phyloP scores from a whole-genome alignment of 352 stramenopile species.

The Phytophthora brassicae region DNA sequence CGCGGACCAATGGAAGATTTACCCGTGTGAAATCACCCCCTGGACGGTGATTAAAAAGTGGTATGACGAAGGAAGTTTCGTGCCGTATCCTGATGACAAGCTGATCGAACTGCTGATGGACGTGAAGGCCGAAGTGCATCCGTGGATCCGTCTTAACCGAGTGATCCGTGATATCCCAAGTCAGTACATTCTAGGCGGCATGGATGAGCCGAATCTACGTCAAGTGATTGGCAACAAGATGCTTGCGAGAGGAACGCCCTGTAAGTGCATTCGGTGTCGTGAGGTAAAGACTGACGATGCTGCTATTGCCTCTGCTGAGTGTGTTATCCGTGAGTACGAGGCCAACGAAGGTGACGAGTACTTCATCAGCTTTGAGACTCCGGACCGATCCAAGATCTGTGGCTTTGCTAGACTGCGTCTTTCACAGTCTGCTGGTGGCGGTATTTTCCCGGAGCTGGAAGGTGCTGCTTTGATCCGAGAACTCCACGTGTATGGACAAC shows the following conservation, averaged over 20 bases:
- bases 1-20: slow-evolving; percentile 96
- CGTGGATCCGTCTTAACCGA: slow-evolving; percentile 94
- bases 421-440: slow-evolving; percentile 58
- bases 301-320: slow-evolving; percentile 69
- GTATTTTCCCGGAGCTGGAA: slow-evolving; percentile 75
- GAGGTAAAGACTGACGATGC: slow-evolving; percentile 89
- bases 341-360: slow-evolving; percentile 89
- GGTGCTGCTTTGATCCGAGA: slow-evolving; percentile 86
- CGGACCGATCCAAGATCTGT: slow-evolving; percentile 89
- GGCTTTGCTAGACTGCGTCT: slow-evolving; percentile 89
- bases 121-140: slow-evolving; percentile 90
- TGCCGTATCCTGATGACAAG: slow-evolving; percentile 88
- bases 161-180: slow-evolving; percentile 94
- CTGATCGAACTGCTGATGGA: slow-evolving; percentile 90
- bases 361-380: slow-evolving; percentile 93
- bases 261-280: slow-evolving; percentile 90
- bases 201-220: slow-evolving; percentile 91
- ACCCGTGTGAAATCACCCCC: slow-evolving; percentile 91
- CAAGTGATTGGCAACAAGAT: slow-evolving; percentile 90
- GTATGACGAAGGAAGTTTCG: slow-evolving; percentile 88
- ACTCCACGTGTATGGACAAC: slow-evolving; percentile 91
- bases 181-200: slow-evolving; percentile 92
- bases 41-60: slow-evolving; percentile 92
- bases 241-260: slow-evolving; percentile 65
- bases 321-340: slow-evolving; percentile 79